These are phyloP conservation scores for Leccinum rimulosum DNA, from an alignment of 768 basidiomycete genomes.

Conservation along the genomic window DNA sequence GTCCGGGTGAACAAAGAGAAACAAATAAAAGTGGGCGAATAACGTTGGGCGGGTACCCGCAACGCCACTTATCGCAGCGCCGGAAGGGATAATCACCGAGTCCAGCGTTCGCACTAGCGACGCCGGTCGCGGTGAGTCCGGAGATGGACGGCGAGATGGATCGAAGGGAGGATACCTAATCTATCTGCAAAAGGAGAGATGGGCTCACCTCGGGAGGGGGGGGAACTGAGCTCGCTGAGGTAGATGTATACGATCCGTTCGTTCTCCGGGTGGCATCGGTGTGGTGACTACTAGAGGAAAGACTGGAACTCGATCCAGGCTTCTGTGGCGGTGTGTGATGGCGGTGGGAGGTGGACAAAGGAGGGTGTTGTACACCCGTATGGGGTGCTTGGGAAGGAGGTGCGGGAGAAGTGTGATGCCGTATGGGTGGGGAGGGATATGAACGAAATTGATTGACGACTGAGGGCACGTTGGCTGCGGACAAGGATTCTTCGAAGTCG, in stretches of 20 bases:
- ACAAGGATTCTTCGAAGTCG: conserved; percentile 31
- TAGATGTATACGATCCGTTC: conserved; percentile 21
- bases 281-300: conserved; percentile 20
- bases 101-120: not conserved
- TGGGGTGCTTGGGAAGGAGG: conserved; percentile 12
- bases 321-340: conserved; percentile 20
- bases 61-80: conserved; percentile 5
- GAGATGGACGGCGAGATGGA: conserved; percentile 2
- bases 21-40: conserved; percentile 12
- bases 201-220: conserved; percentile 22
- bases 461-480: conserved; percentile 29
- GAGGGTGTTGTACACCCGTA: conserved; percentile 7
- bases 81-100: conserved; percentile 18
- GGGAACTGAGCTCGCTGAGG: conserved; percentile 26
- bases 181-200: conserved; percentile 5
- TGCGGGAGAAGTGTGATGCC: conserved; percentile 22
- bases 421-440: conserved; percentile 24
- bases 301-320: conserved; percentile 26
- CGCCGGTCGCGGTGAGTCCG: conserved; percentile 16
- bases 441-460: conserved; percentile 34
- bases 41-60: not conserved
- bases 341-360: conserved; percentile 7
- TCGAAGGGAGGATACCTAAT: conserved; percentile 15
- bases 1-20: not conserved
- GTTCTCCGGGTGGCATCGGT: conserved; percentile 30